Conservation (phyloP, 768 basidiomycete genomes). For the Sistotremastrum niveocremeum region DNA sequence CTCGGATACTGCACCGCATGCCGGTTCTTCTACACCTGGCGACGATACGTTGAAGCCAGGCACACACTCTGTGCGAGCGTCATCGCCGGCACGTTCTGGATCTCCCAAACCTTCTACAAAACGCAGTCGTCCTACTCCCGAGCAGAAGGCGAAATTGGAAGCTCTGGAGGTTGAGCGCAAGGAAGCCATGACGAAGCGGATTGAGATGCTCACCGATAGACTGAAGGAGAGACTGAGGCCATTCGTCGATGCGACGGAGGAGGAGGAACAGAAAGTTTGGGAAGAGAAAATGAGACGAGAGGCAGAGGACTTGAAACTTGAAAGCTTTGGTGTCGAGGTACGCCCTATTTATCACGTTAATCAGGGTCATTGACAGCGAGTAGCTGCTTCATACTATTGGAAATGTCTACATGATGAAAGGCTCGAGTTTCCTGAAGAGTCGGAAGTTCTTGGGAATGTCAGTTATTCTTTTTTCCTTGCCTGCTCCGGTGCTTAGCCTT, state of each 20-base stretch:
- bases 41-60: slow-evolving; percentile 9
- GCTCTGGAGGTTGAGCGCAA: slow-evolving; percentile 72
- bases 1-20: slow-evolving; percentile 3
- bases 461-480: slow-evolving; percentile 18
- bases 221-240: slow-evolving; percentile 76
- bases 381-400: slow-evolving; percentile 86
- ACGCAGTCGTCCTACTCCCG: slow-evolving; percentile 43
- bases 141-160: slow-evolving; percentile 74
- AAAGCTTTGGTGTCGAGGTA: slow-evolving; percentile 95
- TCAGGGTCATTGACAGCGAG: not conserved
- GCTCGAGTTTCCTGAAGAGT: slow-evolving; percentile 81
- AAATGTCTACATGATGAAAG: slow-evolving; percentile 86
- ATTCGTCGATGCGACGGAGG: slow-evolving; percentile 80
- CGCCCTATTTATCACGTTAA: slow-evolving; percentile 9
- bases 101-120: slow-evolving; percentile 13
- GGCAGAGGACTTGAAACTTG: slow-evolving; percentile 89
- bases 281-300: slow-evolving; percentile 67
- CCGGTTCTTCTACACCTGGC: slow-evolving; percentile 8
- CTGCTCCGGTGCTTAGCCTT: not conserved
- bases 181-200: slow-evolving; percentile 66
- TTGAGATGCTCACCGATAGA: slow-evolving; percentile 62
- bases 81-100: slow-evolving; percentile 8
- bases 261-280: slow-evolving; percentile 72
- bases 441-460: slow-evolving; percentile 84
- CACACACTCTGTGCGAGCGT: slow-evolving; percentile 11